Evolutionary conservation across 129 eudicot species (phyloP).

Genomic region (Ambrosia artemisiifolia): DNA sequence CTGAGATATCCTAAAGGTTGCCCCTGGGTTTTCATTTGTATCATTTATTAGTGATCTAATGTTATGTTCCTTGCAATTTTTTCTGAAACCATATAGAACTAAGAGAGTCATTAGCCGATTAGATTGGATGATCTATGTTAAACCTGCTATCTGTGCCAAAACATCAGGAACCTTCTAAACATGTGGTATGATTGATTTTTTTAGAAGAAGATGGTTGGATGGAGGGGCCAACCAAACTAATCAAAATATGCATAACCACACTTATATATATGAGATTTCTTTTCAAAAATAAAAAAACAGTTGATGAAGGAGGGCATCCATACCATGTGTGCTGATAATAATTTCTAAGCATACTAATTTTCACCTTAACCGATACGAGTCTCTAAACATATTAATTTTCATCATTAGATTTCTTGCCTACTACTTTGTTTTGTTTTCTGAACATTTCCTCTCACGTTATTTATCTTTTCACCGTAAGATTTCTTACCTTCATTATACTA

Average conservation of each 20-base stretch:
- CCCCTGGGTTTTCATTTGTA: neutral
- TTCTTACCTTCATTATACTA: neutral
- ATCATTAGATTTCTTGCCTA: neutral
- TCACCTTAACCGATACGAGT: too few relatives aligned
- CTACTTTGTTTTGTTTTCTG: too few relatives aligned
- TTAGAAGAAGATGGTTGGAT: neutral
- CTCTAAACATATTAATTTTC: neutral
- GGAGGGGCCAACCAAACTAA: neutral
- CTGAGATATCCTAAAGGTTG: neutral
- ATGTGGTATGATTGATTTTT: neutral
- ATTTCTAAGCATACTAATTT: neutral
- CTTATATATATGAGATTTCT: neutral
- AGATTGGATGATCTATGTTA: neutral
- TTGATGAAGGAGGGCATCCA: neutral
- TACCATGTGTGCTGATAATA: neutral
- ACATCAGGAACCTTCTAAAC: neutral
- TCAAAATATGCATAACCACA: neutral
- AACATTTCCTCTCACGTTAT: too few relatives aligned
- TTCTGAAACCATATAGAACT: neutral
- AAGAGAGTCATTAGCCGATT: neutral
- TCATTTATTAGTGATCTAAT: neutral
- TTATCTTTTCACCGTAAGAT: too few relatives aligned
- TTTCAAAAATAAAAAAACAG: neutral
- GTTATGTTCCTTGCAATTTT: neutral
- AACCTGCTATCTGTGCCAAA: neutral